phyloP scores from a whole-genome alignment of 345 rosid species.

The Anacardium occidentale region DNA sequence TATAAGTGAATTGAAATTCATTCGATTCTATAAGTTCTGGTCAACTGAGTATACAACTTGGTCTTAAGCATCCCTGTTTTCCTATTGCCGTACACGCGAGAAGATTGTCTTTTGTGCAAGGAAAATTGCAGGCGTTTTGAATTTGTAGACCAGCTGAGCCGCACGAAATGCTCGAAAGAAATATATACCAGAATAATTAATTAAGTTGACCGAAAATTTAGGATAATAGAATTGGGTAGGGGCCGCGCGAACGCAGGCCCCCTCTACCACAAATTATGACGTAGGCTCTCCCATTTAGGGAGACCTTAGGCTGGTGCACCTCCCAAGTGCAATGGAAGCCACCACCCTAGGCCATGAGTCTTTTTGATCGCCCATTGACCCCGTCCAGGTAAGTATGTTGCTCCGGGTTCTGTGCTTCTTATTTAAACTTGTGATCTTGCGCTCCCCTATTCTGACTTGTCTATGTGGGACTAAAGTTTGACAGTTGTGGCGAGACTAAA shows the following conservation, averaged over 20 bases:
- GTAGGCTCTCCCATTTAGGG: constrained; percentile 45
- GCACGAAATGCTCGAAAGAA: no score
- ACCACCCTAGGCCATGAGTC: constrained; percentile 24
- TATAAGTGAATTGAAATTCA: no score
- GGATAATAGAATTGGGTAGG: no score
- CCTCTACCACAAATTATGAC: constrained; percentile 53
- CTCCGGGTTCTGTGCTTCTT: fast-evolving
- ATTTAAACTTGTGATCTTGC: not conserved
- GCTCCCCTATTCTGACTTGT: not conserved
- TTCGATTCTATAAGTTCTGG: not conserved
- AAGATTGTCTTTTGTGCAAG: no score
- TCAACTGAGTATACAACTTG: no score
- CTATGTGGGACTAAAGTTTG: not conserved
- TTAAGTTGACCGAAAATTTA: no score
- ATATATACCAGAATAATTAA: no score
- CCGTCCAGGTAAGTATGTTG: constrained; percentile 25
- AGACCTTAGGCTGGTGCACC: constrained; percentile 23
- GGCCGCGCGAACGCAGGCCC: constrained; percentile 67
- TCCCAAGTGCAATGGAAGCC: constrained; percentile 23
- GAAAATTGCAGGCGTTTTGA: no score
- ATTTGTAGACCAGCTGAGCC: no score
- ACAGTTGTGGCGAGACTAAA: no score
- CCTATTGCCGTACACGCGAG: no score
- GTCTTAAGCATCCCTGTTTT: no score
- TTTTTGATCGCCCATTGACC: constrained; percentile 23